These are phyloP conservation scores for Lactarius evosmus DNA, from an alignment of 768 basidiomycete species.

Conservation along the genomic window DNA sequence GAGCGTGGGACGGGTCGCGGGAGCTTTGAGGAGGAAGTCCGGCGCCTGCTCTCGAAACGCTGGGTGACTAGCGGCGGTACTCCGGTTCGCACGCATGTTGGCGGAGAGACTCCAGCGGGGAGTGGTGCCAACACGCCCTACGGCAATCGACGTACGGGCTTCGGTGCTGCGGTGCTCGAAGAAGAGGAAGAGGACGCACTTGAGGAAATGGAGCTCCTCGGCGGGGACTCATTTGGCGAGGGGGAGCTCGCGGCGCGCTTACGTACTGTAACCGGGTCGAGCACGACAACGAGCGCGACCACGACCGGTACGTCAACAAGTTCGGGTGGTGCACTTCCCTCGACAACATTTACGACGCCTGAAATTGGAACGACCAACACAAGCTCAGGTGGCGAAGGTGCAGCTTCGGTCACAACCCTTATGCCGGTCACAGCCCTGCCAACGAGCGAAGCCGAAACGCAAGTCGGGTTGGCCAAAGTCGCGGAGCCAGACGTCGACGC, in stretches of 20 bases:
- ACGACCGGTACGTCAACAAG: slow-evolving; percentile 39
- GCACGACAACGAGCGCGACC: slow-evolving; percentile 34
- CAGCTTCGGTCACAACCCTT: slow-evolving; percentile 38
- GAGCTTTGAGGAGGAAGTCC: slow-evolving; percentile 78
- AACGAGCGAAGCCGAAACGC: slow-evolving; percentile 68
- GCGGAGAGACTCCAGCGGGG: slow-evolving; percentile 40
- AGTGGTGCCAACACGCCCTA: slow-evolving; percentile 71
- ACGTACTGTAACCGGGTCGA: slow-evolving; percentile 55
- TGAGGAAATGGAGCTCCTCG: slow-evolving; percentile 51
- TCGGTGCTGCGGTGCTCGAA: slow-evolving; percentile 51
- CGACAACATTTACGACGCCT: slow-evolving; percentile 59
- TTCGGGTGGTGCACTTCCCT: slow-evolving; percentile 34
- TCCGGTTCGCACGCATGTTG: slow-evolving; percentile 58
- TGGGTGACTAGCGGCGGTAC: slow-evolving; percentile 67
- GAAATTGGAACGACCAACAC: slow-evolving; percentile 44
- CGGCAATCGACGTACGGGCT: slow-evolving; percentile 49
- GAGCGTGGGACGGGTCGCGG: slow-evolving; percentile 51
- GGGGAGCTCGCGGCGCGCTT: slow-evolving; percentile 44
- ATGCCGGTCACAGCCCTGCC: slow-evolving; percentile 70
- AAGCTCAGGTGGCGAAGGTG: slow-evolving; percentile 32
- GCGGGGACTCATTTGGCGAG: slow-evolving; percentile 39
- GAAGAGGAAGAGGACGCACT: slow-evolving; percentile 80
- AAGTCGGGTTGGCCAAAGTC: slow-evolving; percentile 75
- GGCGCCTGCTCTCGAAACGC: slow-evolving; percentile 64
- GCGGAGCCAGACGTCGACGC: slow-evolving; percentile 83